Evolutionary conservation across 441 rosid species (phyloP).

Genomic region (Populus hybrid): DNA sequence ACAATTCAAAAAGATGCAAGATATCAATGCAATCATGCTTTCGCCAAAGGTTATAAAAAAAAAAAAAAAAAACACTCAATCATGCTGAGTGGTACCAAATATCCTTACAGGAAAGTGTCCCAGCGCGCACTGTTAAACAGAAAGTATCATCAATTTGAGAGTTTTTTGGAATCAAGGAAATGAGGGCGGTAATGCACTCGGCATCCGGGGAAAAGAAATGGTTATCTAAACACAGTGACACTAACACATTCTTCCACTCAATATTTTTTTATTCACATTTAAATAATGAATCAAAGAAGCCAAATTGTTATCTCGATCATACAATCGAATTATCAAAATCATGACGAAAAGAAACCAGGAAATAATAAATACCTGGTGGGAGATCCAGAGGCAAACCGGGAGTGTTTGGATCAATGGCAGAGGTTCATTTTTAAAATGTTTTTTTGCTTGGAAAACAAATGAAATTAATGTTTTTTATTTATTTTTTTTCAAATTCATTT

Average conservation of each 20-base stretch:
- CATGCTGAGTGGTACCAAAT: neutral
- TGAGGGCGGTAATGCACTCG: neutral
- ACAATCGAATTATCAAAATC: slow-evolving; percentile 25
- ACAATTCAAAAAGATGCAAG: neutral
- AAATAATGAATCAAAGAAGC: slow-evolving; percentile 17
- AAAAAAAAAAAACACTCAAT: neutral
- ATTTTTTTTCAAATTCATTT: no score
- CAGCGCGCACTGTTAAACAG: neutral
- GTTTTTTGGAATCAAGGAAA: neutral
- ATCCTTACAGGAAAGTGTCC: neutral
- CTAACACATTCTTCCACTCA: slow-evolving; percentile 17
- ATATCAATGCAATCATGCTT: neutral
- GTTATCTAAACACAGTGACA: neutral
- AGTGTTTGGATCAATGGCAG: no score
- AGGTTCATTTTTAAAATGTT: no score
- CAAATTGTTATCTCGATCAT: slow-evolving; percentile 24
- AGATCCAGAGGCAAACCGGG: slow-evolving; percentile 21
- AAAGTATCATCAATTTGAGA: neutral
- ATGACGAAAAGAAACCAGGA: slow-evolving; percentile 11
- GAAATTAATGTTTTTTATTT: no score
- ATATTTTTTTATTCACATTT: slow-evolving; percentile 22
- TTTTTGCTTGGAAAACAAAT: no score
- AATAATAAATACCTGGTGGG: slow-evolving; percentile 26
- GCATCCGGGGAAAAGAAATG: neutral
- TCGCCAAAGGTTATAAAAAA: neutral